Evolutionary conservation across 352 stramenopile species (phyloP).

Genomic region (Globisporangium abappressorium): DNA sequence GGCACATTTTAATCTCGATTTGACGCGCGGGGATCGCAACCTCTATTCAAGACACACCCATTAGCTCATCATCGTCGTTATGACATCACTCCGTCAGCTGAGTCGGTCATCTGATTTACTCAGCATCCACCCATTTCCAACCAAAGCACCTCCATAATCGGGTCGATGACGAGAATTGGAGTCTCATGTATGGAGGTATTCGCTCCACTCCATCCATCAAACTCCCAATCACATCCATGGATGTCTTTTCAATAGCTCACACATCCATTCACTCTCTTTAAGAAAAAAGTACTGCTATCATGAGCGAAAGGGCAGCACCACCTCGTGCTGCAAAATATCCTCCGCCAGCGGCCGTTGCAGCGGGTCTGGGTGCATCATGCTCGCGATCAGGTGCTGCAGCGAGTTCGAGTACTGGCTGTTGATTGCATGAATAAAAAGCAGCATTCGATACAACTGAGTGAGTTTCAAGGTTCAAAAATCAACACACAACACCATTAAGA

Average conservation of each 20-base stretch:
- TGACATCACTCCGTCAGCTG: conserved; percentile 9
- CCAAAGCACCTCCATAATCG: not conserved
- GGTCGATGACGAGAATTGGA: not conserved
- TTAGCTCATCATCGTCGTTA: not conserved
- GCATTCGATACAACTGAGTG: not conserved
- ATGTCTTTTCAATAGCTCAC: not conserved
- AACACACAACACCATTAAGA: not conserved
- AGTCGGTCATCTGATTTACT: conserved; percentile 3
- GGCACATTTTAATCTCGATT: not conserved
- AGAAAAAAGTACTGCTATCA: not conserved
- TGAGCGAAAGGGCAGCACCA: conserved; percentile 60
- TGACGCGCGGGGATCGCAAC: not conserved
- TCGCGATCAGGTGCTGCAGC: conserved; percentile 80
- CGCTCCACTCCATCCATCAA: not conserved
- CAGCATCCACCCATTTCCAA: not conserved
- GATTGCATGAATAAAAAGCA: not conserved
- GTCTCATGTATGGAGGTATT: not conserved
- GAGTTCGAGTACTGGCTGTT: conserved; percentile 84
- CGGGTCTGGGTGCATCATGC: conserved; percentile 87
- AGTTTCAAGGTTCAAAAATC: not conserved
- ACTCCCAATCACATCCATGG: not conserved
- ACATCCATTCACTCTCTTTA: not conserved
- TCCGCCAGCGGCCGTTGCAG: conserved; percentile 74
- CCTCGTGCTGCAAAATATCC: conserved; percentile 84
- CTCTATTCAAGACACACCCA: conserved; percentile 8